phyloP scores from a whole-genome alignment of 2,329 filamentous ascomycete genomes.

The Zymoseptoria pseudotritici region DNA sequence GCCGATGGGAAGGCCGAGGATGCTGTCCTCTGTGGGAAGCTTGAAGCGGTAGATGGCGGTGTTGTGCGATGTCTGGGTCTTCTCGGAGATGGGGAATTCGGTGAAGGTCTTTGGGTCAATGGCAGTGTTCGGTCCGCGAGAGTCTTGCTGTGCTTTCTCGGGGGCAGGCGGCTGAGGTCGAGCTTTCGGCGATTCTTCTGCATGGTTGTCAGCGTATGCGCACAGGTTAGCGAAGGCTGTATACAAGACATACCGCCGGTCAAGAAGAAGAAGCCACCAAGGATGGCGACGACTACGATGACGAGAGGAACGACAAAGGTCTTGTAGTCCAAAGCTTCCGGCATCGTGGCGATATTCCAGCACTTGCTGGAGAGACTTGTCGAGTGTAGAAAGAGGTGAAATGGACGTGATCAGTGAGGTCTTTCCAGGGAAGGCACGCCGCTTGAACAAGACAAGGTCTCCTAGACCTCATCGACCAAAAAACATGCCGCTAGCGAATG shows the following conservation, averaged over 20 bases:
- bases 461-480: background rate
- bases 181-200: background rate
- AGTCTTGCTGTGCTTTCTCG: background rate
- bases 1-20: slow-evolving; percentile 93
- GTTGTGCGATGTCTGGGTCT: slow-evolving; percentile 95
- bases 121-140: slow-evolving; percentile 53
- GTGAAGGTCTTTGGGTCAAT: slow-evolving; percentile 85
- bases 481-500: background rate
- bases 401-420: background rate
- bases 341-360: background rate
- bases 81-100: slow-evolving; percentile 86
- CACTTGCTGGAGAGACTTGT: background rate
- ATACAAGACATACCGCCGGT: slow-evolving; percentile 31
- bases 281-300: slow-evolving; percentile 8
- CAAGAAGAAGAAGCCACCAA: slow-evolving; percentile 28
- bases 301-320: slow-evolving; percentile 2
- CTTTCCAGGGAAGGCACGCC: no score
- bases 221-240: no score
- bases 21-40: slow-evolving; percentile 67
- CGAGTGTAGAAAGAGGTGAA: background rate
- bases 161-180: background rate
- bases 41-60: slow-evolving; percentile 97
- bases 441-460: no score
- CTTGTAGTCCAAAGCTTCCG: background rate
- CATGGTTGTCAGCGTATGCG: background rate